Conservation (phyloP, 2,329 filamentous ascomycete species). For the Xylaria sp. region DNA sequence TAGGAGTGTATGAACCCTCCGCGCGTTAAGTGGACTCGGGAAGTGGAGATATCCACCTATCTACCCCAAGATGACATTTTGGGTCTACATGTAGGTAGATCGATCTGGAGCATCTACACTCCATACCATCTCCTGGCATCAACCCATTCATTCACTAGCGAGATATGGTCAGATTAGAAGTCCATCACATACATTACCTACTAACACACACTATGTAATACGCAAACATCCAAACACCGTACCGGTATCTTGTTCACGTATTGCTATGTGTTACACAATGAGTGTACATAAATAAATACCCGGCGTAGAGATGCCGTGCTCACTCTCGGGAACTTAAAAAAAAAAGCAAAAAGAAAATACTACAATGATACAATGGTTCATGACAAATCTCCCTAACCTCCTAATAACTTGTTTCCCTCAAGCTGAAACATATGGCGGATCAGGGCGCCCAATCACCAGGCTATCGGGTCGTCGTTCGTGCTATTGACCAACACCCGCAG, state of each 20-base stretch:
- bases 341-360: too few relatives aligned
- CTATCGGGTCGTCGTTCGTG: constrained; percentile 28
- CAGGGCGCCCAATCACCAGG: constrained; percentile 27
- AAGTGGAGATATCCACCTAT: constrained; percentile 14
- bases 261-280: not conserved
- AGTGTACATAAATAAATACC: too few relatives aligned
- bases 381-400: not conserved
- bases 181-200: too few relatives aligned
- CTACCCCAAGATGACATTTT: not conserved
- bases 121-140: too few relatives aligned
- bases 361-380: constrained; percentile 3
- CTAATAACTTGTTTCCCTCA: not conserved
- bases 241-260: not conserved
- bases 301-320: not conserved
- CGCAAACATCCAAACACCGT: too few relatives aligned
- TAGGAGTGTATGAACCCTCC: too few relatives aligned
- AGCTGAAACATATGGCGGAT: constrained; percentile 11
- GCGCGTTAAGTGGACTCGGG: not conserved
- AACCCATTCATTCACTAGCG: not conserved
- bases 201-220: too few relatives aligned
- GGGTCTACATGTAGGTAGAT: not conserved
- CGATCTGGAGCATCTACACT: too few relatives aligned
- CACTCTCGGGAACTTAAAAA: not conserved
- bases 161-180: too few relatives aligned
- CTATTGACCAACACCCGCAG: constrained; percentile 9